Evolutionary conservation across 1,284 basidiomycete species (phyloP).

Genomic region (Cryptococcus amylolentus): DNA sequence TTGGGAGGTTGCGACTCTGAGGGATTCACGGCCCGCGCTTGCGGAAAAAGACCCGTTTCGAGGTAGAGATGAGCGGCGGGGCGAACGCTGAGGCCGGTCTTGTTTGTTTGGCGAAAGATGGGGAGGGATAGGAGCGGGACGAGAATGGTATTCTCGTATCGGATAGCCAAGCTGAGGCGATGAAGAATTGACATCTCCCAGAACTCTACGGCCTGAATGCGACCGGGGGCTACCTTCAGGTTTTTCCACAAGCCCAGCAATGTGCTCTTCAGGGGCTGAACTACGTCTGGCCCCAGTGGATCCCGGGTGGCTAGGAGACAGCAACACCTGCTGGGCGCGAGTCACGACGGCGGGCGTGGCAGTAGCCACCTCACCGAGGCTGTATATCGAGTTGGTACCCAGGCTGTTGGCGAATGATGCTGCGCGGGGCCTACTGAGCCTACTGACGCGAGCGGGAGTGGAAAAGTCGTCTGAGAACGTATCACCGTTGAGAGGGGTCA

Average conservation of each 20-base stretch:
- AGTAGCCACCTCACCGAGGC: slow-evolving; percentile 8
- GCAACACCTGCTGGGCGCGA: slow-evolving; percentile 1
- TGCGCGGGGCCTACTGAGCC: slow-evolving; percentile 1
- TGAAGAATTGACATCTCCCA: no score
- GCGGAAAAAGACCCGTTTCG: slow-evolving; percentile 1
- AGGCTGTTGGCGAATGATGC: slow-evolving; percentile 8
- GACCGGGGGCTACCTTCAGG: no score
- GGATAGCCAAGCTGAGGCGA: background rate
- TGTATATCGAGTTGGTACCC: slow-evolving; percentile 8
- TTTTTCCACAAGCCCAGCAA: no score
- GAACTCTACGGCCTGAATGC: no score
- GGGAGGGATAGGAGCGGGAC: slow-evolving; percentile 10
- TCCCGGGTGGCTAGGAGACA: background rate
- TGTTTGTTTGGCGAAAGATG: slow-evolving; percentile 2
- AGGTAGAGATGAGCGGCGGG: slow-evolving; percentile 3
- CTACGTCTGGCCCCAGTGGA: no score
- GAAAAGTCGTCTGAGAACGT: background rate
- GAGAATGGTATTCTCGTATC: background rate
- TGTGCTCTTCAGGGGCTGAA: no score
- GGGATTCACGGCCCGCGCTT: background rate
- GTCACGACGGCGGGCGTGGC: slow-evolving; percentile 5
- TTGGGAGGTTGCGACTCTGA: background rate
- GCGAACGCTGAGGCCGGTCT: background rate
- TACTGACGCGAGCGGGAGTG: background rate
- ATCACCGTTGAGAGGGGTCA: background rate